Conservation (phyloP, 2,329 filamentous ascomycete genomes). For the Alternaria angustiovoidea region DNA sequence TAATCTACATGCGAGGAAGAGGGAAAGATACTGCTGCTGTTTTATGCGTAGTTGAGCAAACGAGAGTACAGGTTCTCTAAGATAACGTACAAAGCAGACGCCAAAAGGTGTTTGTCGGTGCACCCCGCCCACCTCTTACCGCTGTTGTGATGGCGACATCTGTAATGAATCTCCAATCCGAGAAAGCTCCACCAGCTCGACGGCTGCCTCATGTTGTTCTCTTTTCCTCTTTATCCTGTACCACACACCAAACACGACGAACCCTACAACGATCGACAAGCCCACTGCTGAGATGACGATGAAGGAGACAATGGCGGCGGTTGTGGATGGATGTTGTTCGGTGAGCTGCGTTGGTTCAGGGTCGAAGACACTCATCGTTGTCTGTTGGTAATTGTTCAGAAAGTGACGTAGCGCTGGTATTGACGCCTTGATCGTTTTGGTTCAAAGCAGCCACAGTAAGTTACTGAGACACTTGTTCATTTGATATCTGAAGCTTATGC, state of each 20-base stretch:
- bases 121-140: not conserved
- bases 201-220: not conserved
- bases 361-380: not conserved
- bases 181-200: constrained; percentile 3
- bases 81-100: not conserved
- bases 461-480: not conserved
- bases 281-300: constrained; percentile 2
- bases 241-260: constrained; percentile 2
- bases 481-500: not conserved
- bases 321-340: not conserved
- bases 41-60: not conserved
- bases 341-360: not conserved
- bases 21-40: not conserved
- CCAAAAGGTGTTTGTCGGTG: not conserved
- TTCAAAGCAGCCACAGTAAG: not conserved
- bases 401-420: not conserved
- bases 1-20: not conserved
- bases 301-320: not conserved
- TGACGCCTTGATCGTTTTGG: not conserved
- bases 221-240: constrained; percentile 6
- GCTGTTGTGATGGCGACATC: not conserved
- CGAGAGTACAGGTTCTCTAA: not conserved
- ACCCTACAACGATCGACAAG: not conserved
- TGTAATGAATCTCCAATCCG: not conserved
- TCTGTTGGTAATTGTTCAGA: not conserved